A percentile compares a stretch with the other conserved stretches of the same genome.
These are phyloP conservation scores for Phycomyces nitens DNA, from an alignment of 192 early-diverging fungal genomes.

Conservation along the genomic window DNA sequence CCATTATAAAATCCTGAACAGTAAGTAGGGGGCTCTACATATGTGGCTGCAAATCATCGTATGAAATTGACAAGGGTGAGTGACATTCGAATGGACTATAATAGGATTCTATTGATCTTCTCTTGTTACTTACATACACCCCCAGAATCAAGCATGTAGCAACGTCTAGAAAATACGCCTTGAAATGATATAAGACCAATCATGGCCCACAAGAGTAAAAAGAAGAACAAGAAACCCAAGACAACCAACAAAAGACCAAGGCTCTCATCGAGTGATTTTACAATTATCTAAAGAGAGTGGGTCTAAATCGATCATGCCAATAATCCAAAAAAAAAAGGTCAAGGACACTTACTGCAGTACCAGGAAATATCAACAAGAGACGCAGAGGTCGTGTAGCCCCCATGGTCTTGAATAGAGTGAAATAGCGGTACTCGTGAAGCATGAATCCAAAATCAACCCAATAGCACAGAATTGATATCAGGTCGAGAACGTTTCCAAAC, in stretches of 20 bases:
- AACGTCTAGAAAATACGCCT: slow-evolving; percentile 43
- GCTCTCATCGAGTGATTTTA: slow-evolving; percentile 30
- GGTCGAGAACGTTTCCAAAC: slow-evolving; percentile 45
- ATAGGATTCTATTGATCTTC: no score
- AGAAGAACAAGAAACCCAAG: slow-evolving; percentile 48
- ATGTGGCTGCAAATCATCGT: slow-evolving; percentile 8
- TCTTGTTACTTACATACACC: slow-evolving; percentile 26
- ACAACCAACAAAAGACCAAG: slow-evolving; percentile 39
- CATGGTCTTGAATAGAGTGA: slow-evolving; percentile 50
- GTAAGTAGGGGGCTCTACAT: slow-evolving; percentile 22
- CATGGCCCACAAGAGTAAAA: slow-evolving; percentile 35
- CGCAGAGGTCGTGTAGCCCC: slow-evolving; percentile 46
- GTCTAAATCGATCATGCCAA: background rate
- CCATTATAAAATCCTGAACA: slow-evolving; percentile 34
- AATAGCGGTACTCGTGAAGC: slow-evolving; percentile 30
- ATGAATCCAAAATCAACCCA: slow-evolving; percentile 53
- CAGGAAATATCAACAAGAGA: slow-evolving; percentile 40
- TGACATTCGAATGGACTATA: no score
- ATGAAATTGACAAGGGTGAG: background rate
- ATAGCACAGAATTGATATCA: slow-evolving; percentile 44
- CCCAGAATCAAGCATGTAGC: slow-evolving; percentile 26
- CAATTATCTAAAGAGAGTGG: slow-evolving; percentile 22
- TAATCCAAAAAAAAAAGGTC: no score
- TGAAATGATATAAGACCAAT: slow-evolving; percentile 51
- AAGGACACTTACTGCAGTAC: slow-evolving; percentile 32